Evolutionary conservation across 495 filamentous ascomycete genomes (phyloP).

Genomic region (Chlorociboria aeruginascens): DNA sequence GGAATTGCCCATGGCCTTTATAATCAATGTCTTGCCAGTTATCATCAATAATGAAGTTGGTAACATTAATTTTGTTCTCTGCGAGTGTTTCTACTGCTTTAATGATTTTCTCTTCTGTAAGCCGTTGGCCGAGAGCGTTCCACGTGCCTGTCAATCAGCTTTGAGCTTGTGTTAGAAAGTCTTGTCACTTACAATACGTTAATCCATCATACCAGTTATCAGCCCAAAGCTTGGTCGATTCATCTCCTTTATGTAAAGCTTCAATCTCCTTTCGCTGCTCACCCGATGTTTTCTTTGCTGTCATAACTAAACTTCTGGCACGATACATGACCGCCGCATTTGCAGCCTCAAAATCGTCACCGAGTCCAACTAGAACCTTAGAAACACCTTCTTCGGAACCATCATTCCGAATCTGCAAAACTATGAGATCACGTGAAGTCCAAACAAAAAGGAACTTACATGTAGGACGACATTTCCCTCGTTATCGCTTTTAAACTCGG

Average conservation of each 20-base stretch:
- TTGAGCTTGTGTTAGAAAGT: not conserved
- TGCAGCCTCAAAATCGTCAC: slow-evolving; percentile 62
- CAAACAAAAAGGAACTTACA: slow-evolving; percentile 27
- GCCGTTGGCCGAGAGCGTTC: slow-evolving; percentile 76
- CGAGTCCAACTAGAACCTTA: slow-evolving; percentile 58
- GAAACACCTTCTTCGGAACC: slow-evolving; percentile 37
- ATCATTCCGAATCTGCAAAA: slow-evolving; percentile 48
- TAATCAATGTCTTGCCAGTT: slow-evolving; percentile 81
- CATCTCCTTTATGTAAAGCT: slow-evolving; percentile 24
- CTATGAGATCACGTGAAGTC: not conserved
- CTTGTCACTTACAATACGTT: slow-evolving; percentile 40
- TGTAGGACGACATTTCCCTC: slow-evolving; percentile 56
- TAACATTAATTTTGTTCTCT: slow-evolving; percentile 59
- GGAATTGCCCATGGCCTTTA: slow-evolving; percentile 29
- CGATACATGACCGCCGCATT: slow-evolving; percentile 77
- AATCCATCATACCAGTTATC: slow-evolving; percentile 83
- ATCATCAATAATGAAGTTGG: slow-evolving; percentile 85
- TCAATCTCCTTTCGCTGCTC: slow-evolving; percentile 34
- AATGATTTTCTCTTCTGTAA: slow-evolving; percentile 71
- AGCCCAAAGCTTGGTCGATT: slow-evolving; percentile 52
- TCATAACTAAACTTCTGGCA: slow-evolving; percentile 55
- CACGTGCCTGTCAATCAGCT: slow-evolving; percentile 52
- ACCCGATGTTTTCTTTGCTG: slow-evolving; percentile 17
- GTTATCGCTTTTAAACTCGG: slow-evolving; percentile 53
- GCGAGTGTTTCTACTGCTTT: slow-evolving; percentile 60